phyloP scores from a whole-genome alignment of 805 yeast genomes.

The Lachancea meyersii region DNA sequence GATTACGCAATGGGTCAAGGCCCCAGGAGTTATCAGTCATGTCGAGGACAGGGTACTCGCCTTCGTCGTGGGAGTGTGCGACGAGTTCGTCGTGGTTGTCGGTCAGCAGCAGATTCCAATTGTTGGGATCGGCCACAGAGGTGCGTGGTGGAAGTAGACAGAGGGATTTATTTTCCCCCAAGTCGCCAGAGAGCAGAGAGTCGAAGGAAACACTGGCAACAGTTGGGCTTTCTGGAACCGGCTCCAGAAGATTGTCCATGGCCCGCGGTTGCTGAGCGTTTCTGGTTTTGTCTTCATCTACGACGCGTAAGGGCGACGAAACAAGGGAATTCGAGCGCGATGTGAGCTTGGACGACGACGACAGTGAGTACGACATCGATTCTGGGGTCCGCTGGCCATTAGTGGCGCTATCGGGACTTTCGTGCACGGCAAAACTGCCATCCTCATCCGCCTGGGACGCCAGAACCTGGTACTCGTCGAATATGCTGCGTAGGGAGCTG shows the following conservation, averaged over 20 bases:
- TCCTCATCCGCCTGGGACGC: slow-evolving; percentile 2
- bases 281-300: background rate
- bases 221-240: background rate
- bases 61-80: slow-evolving; percentile 8
- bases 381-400: slow-evolving; percentile 1
- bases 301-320: background rate
- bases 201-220: background rate
- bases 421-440: background rate
- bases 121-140: background rate
- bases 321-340: background rate
- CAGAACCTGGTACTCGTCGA: slow-evolving; percentile 7
- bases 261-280: background rate
- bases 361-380: background rate
- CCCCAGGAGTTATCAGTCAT: slow-evolving; percentile 30
- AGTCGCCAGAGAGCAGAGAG: background rate
- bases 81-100: slow-evolving; percentile 1
- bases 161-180: too few relatives aligned
- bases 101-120: slow-evolving; percentile 12
- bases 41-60: slow-evolving; percentile 9
- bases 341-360: slow-evolving; percentile 1
- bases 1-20: slow-evolving; percentile 41
- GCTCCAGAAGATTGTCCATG: background rate
- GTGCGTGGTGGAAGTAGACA: background rate
- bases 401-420: background rate
- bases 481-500: slow-evolving; percentile 7